Conservation (phyloP, 441 rosid species). For the Melastoma candidum region DNA sequence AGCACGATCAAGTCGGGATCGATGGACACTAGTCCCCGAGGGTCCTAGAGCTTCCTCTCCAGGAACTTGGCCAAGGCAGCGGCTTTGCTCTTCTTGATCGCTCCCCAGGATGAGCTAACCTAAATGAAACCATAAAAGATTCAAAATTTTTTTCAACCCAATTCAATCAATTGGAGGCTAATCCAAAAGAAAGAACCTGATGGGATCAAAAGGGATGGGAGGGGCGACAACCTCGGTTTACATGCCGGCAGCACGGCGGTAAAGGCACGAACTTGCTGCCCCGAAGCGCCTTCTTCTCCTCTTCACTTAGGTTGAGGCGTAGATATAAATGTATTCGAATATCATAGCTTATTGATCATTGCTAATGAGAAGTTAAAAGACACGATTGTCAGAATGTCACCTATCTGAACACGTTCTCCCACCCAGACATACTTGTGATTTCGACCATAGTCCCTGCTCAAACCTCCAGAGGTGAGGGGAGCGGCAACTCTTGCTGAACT, state of each 20-base stretch:
- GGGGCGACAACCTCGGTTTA: conserved; percentile 25
- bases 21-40: conserved; percentile 58
- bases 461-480: too few relatives aligned
- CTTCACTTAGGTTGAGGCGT: conserved; percentile 39
- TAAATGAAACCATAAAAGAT: conserved; percentile 7
- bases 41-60: conserved; percentile 76
- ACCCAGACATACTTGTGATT: too few relatives aligned
- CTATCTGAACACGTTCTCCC: too few relatives aligned
- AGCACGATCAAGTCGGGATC: conserved; percentile 62
- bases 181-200: too few relatives aligned
- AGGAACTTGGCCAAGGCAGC: conserved; percentile 84
- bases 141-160: not conserved
- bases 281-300: conserved; percentile 69
- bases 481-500: too few relatives aligned
- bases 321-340: too few relatives aligned
- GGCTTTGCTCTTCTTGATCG: conserved; percentile 79
- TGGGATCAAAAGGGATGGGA: not conserved
- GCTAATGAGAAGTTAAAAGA: too few relatives aligned
- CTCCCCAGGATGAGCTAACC: conserved; percentile 91
- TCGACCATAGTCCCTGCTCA: too few relatives aligned
- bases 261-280: conserved; percentile 94
- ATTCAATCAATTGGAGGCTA: not conserved
- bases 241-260: conserved; percentile 37
- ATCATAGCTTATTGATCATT: too few relatives aligned
- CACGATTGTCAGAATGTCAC: too few relatives aligned